phyloP scores from a whole-genome alignment of 345 rosid genomes.

The Arabidopsis arenosa region DNA sequence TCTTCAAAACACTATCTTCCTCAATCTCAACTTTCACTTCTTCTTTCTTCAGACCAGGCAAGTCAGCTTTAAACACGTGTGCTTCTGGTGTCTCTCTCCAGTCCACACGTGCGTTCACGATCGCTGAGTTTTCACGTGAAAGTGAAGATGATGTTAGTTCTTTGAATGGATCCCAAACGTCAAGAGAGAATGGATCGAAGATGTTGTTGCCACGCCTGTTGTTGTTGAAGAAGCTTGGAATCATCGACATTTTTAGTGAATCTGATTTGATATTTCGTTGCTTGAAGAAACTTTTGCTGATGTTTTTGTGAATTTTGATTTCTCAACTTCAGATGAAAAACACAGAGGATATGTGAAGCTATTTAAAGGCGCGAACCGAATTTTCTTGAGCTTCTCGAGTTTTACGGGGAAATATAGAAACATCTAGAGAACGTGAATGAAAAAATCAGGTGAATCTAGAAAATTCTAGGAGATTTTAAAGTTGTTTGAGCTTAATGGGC shows the following conservation, averaged over 20 bases:
- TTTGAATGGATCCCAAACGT: conserved; percentile 42
- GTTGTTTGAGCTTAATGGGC: neutral
- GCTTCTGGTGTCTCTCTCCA: conserved; percentile 47
- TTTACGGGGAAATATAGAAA: neutral
- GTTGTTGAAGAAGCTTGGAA: conserved; percentile 53
- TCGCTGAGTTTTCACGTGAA: conserved; percentile 29
- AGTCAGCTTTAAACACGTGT: conserved; percentile 47
- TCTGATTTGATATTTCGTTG: no score
- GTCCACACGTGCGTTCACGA: conserved; percentile 45
- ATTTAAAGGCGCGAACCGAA: conserved; percentile 9
- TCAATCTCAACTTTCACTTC: conserved; percentile 55
- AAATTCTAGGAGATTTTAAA: neutral
- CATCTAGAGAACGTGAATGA: neutral
- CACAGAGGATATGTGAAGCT: neutral
- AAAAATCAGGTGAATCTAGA: conserved; percentile 25
- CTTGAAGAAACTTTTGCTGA: neutral
- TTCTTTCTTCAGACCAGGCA: conserved; percentile 48
- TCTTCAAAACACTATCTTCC: conserved; percentile 45
- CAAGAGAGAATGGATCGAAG: conserved; percentile 47
- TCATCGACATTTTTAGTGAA: conserved; percentile 40
- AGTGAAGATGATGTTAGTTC: conserved; percentile 24
- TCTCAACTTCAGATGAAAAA: neutral
- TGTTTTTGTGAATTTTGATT: neutral
- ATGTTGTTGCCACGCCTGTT: conserved; percentile 39
- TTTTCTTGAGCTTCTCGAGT: conserved; percentile 18